A percentile compares a stretch with the other conserved stretches of the same genome.
phyloP scores from a whole-genome alignment of 257 asterid species.

The Knoxia roxburghii region DNA sequence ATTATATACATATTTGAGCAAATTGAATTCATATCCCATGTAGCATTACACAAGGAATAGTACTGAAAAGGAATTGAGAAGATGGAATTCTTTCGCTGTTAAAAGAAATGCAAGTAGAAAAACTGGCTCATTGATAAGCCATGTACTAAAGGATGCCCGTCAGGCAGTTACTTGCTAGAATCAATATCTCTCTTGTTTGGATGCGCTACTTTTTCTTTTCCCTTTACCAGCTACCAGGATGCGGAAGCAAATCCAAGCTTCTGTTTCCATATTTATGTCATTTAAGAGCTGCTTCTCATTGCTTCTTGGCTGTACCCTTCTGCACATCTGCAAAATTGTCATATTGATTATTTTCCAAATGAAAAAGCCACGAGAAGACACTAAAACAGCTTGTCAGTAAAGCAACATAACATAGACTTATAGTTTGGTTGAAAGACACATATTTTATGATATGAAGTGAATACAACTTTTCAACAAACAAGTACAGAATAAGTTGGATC shows the following conservation, averaged over 20 bases:
- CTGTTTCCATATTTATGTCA: too few species aligned
- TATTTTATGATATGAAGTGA: too few species aligned
- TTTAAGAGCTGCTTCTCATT: too few species aligned
- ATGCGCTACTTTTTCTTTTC: constrained; percentile 79
- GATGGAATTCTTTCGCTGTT: constrained; percentile 10
- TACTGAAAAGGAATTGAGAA: constrained; percentile 7
- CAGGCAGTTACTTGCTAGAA: constrained; percentile 88
- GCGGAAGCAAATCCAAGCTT: constrained; percentile 84
- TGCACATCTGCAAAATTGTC: constrained; percentile 74
- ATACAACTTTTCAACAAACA: not conserved
- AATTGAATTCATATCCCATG: too few species aligned
- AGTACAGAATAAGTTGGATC: not conserved
- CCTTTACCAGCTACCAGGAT: constrained; percentile 76
- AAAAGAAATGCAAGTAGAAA: constrained; percentile 21
- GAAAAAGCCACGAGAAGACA: constrained; percentile 2
- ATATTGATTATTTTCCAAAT: constrained; percentile 19
- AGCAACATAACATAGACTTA: too few species aligned
- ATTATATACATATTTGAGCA: constrained; percentile 89
- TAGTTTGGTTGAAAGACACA: not conserved
- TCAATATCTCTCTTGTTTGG: constrained; percentile 84
- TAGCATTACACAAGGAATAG: constrained; percentile 17
- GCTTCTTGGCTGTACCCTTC: too few species aligned
- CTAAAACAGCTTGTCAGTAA: too few species aligned
- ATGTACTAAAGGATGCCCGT: constrained; percentile 87
- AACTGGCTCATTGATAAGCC: constrained; percentile 97